phyloP scores from a whole-genome alignment of 768 basidiomycete species.

The Hygrocybe punicea region DNA sequence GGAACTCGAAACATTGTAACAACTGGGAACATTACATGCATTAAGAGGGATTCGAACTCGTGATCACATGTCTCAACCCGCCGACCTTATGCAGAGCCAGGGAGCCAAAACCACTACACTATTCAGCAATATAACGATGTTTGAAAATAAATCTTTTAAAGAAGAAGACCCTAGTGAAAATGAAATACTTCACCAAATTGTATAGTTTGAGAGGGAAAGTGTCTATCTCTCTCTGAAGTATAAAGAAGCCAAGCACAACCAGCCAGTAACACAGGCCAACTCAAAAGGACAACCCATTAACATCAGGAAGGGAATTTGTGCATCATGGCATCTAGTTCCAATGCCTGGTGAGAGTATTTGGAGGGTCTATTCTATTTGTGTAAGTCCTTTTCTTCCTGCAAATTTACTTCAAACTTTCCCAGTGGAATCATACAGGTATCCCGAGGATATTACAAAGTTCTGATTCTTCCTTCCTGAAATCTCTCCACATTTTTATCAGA shows the following conservation, averaged over 20 bases:
- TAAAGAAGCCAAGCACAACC: not conserved
- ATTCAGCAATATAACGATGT: too few relatives aligned
- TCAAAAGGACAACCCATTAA: not conserved
- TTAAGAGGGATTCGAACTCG: too few relatives aligned
- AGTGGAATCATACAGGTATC: slow-evolving; percentile 37
- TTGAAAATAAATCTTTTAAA: too few relatives aligned
- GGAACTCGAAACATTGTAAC: too few relatives aligned
- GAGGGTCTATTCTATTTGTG: slow-evolving; percentile 54
- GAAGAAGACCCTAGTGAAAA: not conserved
- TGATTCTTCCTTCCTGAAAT: slow-evolving; percentile 59
- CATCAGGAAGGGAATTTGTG: not conserved
- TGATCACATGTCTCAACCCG: too few relatives aligned
- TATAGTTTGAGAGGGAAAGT: not conserved
- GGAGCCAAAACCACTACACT: too few relatives aligned
- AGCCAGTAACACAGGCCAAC: not conserved
- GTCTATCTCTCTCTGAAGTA: not conserved
- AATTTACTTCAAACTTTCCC: not conserved
- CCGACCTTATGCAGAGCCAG: too few relatives aligned
- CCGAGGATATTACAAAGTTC: slow-evolving; percentile 43
- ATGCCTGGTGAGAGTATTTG: slow-evolving; percentile 42
- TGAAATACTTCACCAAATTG: too few relatives aligned
- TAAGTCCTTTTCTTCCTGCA: slow-evolving; percentile 28
- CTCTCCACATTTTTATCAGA: slow-evolving; percentile 52
- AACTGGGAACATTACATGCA: too few relatives aligned
- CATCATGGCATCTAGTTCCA: not conserved